These are phyloP conservation scores for Euryodendron excelsum DNA, from an alignment of 148 eudicot genomes.

Conservation along the genomic window DNA sequence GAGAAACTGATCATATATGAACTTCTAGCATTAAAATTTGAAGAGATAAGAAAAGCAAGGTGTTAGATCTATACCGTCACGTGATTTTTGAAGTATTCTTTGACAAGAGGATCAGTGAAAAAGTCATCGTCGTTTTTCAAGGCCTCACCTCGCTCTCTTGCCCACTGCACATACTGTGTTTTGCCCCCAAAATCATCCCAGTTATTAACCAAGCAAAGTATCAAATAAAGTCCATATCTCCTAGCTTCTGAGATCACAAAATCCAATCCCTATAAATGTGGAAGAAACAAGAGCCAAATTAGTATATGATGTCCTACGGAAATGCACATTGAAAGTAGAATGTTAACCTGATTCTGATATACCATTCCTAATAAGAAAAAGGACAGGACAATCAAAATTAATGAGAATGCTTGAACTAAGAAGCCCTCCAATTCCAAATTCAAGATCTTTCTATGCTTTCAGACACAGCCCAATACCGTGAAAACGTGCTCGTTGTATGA, in stretches of 20 bases:
- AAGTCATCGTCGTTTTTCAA: conserved; percentile 39
- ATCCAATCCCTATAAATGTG: conserved; percentile 40
- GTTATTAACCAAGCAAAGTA: conserved; percentile 36
- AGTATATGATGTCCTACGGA: too few relatives aligned
- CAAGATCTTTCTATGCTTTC: too few relatives aligned
- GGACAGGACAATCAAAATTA: too few relatives aligned
- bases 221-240: conserved; percentile 27
- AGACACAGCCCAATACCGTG: conserved; percentile 22
- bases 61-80: conserved; percentile 18
- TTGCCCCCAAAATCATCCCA: conserved; percentile 39
- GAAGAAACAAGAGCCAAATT: too few relatives aligned
- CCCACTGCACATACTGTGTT: conserved; percentile 43
- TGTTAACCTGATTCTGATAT: too few relatives aligned
- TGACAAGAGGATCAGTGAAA: conserved; percentile 22
- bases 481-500: conserved; percentile 29
- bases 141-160: conserved; percentile 25
- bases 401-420: too few relatives aligned
- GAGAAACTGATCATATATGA: too few relatives aligned
- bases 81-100: conserved; percentile 27
- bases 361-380: too few relatives aligned
- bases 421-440: too few relatives aligned
- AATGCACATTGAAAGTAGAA: too few relatives aligned
- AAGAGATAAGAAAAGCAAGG: too few relatives aligned
- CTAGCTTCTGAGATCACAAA: conserved; percentile 40
- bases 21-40: too few relatives aligned